phyloP scores from a whole-genome alignment of 306 rosid species.

The Prunus padus region DNA sequence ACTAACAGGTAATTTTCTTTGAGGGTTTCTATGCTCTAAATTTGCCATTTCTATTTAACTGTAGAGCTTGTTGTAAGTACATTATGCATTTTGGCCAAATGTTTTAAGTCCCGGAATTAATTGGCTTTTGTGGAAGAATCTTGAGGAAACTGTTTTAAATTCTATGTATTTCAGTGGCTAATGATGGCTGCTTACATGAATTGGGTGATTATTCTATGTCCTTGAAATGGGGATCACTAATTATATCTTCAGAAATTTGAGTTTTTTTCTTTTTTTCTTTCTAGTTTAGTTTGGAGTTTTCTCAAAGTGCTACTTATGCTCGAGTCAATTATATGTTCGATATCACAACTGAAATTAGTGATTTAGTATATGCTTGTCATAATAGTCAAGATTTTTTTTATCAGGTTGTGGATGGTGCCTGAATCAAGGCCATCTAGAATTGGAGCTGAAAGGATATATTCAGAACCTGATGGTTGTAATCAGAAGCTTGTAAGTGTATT shows the following conservation, averaged over 20 bases:
- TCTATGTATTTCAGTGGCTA: not conserved
- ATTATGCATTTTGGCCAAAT: slow-evolving; percentile 15
- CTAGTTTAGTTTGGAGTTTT: not conserved
- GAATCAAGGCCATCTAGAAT: slow-evolving; percentile 44
- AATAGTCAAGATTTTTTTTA: slow-evolving; percentile 21
- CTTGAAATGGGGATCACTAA: slow-evolving; percentile 2
- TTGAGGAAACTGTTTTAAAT: not conserved
- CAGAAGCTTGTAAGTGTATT: slow-evolving; percentile 55
- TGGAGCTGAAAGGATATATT: slow-evolving; percentile 35
- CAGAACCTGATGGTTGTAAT: slow-evolving; percentile 44
- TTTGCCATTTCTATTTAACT: slow-evolving; percentile 19
- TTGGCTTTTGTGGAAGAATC: slow-evolving; percentile 19
- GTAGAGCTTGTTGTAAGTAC: slow-evolving; percentile 13
- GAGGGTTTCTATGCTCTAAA: slow-evolving; percentile 26
- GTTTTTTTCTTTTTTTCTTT: too few species aligned
- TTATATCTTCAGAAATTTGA: not conserved
- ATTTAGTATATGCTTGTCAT: slow-evolving; percentile 6
- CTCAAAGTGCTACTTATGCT: not conserved
- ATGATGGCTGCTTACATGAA: slow-evolving; percentile 1
- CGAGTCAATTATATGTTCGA: not conserved
- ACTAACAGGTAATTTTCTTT: slow-evolving; percentile 58
- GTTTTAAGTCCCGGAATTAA: not conserved
- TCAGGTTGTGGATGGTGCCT: slow-evolving; percentile 74
- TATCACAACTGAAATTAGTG: not conserved
- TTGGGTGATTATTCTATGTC: slow-evolving; percentile 12